Evolutionary conservation across 2,329 filamentous ascomycete species (phyloP).

Genomic region (Rugonectria rugulosa): DNA sequence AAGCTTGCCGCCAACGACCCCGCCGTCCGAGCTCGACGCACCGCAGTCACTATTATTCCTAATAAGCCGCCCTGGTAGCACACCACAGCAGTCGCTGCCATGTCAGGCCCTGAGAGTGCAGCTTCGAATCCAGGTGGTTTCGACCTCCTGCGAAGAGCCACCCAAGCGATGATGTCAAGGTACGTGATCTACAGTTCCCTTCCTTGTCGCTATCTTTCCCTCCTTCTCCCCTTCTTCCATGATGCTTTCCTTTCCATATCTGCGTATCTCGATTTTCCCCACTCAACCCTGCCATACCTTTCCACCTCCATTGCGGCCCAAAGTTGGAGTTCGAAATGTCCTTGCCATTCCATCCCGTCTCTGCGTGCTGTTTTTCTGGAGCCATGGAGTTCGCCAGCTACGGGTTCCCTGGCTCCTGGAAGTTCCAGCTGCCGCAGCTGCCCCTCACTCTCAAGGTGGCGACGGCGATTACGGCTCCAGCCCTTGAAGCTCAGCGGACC

Average conservation of each 20-base stretch:
- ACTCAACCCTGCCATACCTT: constrained; percentile 12
- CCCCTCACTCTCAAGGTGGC: constrained; percentile 28
- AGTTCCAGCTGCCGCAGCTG: constrained; percentile 24
- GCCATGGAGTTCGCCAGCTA: constrained; percentile 8
- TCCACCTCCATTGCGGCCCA: constrained; percentile 20
- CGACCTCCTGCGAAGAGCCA: constrained; percentile 66
- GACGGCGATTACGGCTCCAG: constrained; percentile 30
- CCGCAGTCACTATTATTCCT: constrained; percentile 24
- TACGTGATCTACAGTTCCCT: constrained; percentile 48
- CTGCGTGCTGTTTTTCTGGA: constrained; percentile 11
- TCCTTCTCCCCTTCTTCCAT: constrained; percentile 5
- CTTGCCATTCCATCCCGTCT: not conserved
- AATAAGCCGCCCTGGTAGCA: constrained; percentile 34
- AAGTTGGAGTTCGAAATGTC: constrained; percentile 23
- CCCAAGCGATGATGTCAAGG: constrained; percentile 71
- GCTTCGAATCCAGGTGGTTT: constrained; percentile 55
- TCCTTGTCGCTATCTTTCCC: constrained; percentile 31
- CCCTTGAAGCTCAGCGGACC: constrained; percentile 26
- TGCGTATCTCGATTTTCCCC: constrained; percentile 16
- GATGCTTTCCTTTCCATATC: not conserved
- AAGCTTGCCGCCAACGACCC: constrained; percentile 29
- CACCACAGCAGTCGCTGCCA: constrained; percentile 43
- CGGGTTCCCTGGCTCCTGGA: constrained; percentile 9
- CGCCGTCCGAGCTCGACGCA: constrained; percentile 29
- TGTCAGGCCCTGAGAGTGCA: constrained; percentile 59